Percentiles rank a stretch among this genome's conserved stretches.
Evolutionary conservation across 306 rosid species (phyloP).

Genomic region (Benincasa hispida): DNA sequence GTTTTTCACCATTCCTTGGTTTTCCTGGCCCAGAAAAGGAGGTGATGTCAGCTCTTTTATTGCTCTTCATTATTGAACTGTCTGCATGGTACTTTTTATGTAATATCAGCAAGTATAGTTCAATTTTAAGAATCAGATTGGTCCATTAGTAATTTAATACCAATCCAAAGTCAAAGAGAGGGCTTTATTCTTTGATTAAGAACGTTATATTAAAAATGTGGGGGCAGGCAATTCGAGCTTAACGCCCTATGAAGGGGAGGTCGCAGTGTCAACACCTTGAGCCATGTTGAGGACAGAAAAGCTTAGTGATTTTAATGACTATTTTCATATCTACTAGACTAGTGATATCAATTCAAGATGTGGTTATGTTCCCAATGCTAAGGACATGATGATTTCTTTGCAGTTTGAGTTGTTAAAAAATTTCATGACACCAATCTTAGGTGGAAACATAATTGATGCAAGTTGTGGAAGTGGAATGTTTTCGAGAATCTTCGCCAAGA

Average conservation of each 20-base stretch:
- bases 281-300: background rate
- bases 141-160: background rate
- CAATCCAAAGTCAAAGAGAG: background rate
- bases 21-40: conserved; percentile 92
- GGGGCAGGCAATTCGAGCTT: background rate
- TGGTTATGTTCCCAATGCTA: background rate
- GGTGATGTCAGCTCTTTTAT: conserved; percentile 31
- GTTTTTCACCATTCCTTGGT: conserved; percentile 55
- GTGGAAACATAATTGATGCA: conserved; percentile 84
- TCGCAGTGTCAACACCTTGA: background rate
- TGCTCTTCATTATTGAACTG: background rate
- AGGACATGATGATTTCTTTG: conserved; percentile 21
- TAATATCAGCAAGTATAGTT: background rate
- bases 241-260: background rate
- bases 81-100: background rate
- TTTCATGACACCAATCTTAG: conserved; percentile 60
- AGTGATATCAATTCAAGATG: background rate
- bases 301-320: background rate
- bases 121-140: background rate
- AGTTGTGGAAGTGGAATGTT: conserved; percentile 91
- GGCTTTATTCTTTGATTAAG: background rate
- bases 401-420: conserved; percentile 70
- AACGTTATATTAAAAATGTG: background rate
- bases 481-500: conserved; percentile 81
- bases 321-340: background rate